Conservation (phyloP, 805 yeast genomes). For the Suhomyces sp. region DNA sequence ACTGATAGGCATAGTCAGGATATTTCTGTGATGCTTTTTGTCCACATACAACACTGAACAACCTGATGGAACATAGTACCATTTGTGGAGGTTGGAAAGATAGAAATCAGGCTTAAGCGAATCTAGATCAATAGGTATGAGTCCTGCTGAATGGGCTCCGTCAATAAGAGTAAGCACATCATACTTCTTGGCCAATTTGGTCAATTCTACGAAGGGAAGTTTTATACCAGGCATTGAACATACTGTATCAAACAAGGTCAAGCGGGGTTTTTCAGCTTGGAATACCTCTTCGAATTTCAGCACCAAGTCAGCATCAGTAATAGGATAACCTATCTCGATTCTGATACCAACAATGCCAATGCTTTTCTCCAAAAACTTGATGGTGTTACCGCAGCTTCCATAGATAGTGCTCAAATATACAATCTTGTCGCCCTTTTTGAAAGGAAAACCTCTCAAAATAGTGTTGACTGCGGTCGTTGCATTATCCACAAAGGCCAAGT, state of each 20-base stretch:
- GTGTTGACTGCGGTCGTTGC: slow-evolving; percentile 62
- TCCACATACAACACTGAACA: slow-evolving; percentile 59
- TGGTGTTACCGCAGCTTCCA: slow-evolving; percentile 52
- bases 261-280: slow-evolving; percentile 21
- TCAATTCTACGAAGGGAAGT: slow-evolving; percentile 53
- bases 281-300: slow-evolving; percentile 20
- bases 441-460: slow-evolving; percentile 52
- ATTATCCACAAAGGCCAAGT: slow-evolving; percentile 53
- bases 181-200: slow-evolving; percentile 43
- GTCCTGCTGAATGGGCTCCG: slow-evolving; percentile 71
- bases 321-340: slow-evolving; percentile 15
- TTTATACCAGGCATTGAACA: slow-evolving; percentile 62
- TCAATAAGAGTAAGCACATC: slow-evolving; percentile 57
- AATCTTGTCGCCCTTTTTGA: slow-evolving; percentile 50
- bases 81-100: slow-evolving; percentile 65
- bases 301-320: slow-evolving; percentile 19
- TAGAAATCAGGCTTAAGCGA: slow-evolving; percentile 56
- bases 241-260: slow-evolving; percentile 56
- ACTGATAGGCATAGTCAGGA: slow-evolving; percentile 60
- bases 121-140: slow-evolving; percentile 41
- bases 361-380: slow-evolving; percentile 37
- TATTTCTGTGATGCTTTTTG: slow-evolving; percentile 43
- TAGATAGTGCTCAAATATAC: slow-evolving; percentile 50
- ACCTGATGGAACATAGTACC: slow-evolving; percentile 59
- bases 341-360: slow-evolving; percentile 22